These are phyloP conservation scores for Russula vinacea DNA, from an alignment of 768 basidiomycete genomes.

Conservation along the genomic window DNA sequence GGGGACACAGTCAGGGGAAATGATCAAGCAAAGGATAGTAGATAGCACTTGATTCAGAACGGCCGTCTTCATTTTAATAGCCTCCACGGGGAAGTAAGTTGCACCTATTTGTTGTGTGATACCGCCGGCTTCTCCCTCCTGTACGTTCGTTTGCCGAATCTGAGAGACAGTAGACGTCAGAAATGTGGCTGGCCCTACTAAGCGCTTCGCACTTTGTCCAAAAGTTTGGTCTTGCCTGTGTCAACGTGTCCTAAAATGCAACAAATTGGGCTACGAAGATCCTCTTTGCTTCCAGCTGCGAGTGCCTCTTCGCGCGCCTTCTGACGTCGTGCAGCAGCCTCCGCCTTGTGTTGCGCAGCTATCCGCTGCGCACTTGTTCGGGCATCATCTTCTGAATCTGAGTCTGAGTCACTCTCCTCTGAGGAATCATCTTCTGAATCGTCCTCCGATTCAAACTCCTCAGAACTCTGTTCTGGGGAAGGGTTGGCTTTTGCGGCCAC, in stretches of 20 bases:
- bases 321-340: constrained; percentile 75
- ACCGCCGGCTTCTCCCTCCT: constrained; percentile 99
- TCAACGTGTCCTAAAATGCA: constrained; percentile 99
- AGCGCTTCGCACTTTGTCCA: constrained; percentile 75
- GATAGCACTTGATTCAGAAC: constrained; percentile 80
- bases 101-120: constrained; percentile 99
- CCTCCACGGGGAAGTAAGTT: constrained; percentile 96
- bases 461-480: constrained; percentile 31
- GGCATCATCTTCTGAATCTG: constrained; percentile 57
- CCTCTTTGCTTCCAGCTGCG: constrained; percentile 81
- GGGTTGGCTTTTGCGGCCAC: constrained; percentile 15
- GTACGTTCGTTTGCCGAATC: constrained; percentile 99
- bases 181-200: not conserved
- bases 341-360: constrained; percentile 70
- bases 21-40: not conserved
- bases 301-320: constrained; percentile 83
- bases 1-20: constrained; percentile 14
- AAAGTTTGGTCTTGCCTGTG: constrained; percentile 95
- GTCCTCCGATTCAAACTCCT: constrained; percentile 46
- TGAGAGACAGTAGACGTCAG: constrained; percentile 35
- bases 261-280: constrained; percentile 94
- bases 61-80: constrained; percentile 87
- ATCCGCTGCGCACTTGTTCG: constrained; percentile 65
- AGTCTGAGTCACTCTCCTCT: constrained; percentile 43
- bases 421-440: constrained; percentile 34